Percentiles rank a stretch among this genome's conserved stretches.
Conservation (phyloP, 169 alveolate genomes). For the Plasmodium knowlesi region DNA sequence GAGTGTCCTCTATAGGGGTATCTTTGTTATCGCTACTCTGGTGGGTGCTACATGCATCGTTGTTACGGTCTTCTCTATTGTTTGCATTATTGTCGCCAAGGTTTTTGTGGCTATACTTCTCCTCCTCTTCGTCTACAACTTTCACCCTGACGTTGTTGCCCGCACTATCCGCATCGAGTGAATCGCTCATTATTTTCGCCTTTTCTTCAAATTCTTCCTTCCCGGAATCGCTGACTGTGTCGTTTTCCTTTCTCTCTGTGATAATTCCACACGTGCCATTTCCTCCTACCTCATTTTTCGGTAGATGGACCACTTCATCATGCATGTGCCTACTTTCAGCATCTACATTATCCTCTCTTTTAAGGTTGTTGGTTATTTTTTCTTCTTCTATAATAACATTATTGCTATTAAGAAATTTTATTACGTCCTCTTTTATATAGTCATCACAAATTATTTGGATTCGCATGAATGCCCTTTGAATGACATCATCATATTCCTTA, state of each 20-base stretch:
- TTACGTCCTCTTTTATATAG: conserved; percentile 70
- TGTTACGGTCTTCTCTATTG: background rate
- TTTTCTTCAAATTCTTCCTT: background rate
- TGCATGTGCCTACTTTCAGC: background rate
- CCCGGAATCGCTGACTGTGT: background rate
- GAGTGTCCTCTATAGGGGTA: background rate
- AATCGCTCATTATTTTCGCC: background rate
- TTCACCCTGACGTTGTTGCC: background rate
- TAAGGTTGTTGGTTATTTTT: conserved; percentile 25
- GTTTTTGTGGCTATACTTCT: background rate
- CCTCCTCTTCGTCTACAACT: background rate
- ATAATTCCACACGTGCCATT: no score
- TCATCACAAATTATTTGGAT: conserved; percentile 78
- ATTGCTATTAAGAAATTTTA: conserved; percentile 68
- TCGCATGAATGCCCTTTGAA: conserved; percentile 87
- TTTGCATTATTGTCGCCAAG: background rate
- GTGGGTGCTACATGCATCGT: background rate
- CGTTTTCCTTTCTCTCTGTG: background rate
- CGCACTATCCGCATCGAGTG: background rate
- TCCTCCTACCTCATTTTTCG: background rate
- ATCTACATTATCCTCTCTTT: conserved; percentile 33
- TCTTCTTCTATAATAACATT: conserved; percentile 79
- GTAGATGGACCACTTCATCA: background rate
- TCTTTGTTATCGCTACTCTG: background rate
- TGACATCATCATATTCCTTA: conserved; percentile 84